These are phyloP conservation scores for Cyberlindnera suaveolens DNA, from an alignment of 805 yeast genomes.

Conservation along the genomic window DNA sequence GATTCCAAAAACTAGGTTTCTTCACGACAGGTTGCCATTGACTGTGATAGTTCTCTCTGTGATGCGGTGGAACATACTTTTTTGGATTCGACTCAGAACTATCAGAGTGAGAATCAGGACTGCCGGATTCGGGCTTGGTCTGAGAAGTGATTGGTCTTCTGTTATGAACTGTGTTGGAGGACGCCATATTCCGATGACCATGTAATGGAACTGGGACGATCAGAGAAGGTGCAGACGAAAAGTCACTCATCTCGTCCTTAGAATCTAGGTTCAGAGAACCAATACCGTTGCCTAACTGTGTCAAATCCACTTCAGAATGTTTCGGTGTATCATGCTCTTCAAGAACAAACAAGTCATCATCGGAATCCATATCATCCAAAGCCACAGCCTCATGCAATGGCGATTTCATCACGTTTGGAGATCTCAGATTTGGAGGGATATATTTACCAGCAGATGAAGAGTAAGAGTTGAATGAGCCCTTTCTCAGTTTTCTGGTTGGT, in stretches of 20 bases:
- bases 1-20: conserved; percentile 17
- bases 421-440: conserved; percentile 67
- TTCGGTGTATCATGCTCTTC: conserved; percentile 26
- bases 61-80: conserved; percentile 48
- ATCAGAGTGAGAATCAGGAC: conserved; percentile 5
- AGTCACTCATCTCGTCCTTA: conserved; percentile 16
- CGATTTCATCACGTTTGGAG: conserved; percentile 29
- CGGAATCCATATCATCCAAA: conserved; percentile 21
- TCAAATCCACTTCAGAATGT: conserved; percentile 8
- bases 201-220: conserved; percentile 9
- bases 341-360: conserved; percentile 32
- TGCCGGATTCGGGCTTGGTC: neutral
- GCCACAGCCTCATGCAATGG: conserved; percentile 18
- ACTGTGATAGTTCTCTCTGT: conserved; percentile 31
- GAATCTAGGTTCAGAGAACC: conserved; percentile 14
- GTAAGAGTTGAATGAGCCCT: conserved; percentile 21
- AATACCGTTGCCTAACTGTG: conserved; percentile 8
- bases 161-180: conserved; percentile 8
- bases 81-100: conserved; percentile 11
- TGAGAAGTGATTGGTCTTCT: conserved; percentile 3
- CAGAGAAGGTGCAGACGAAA: conserved; percentile 24
- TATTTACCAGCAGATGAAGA: conserved; percentile 47
- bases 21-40: conserved; percentile 8
- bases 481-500: conserved; percentile 10
- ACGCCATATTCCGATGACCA: conserved; percentile 3